Conservation (phyloP, 2,329 filamentous ascomycete species). For the Metarhizium sp. region DNA sequence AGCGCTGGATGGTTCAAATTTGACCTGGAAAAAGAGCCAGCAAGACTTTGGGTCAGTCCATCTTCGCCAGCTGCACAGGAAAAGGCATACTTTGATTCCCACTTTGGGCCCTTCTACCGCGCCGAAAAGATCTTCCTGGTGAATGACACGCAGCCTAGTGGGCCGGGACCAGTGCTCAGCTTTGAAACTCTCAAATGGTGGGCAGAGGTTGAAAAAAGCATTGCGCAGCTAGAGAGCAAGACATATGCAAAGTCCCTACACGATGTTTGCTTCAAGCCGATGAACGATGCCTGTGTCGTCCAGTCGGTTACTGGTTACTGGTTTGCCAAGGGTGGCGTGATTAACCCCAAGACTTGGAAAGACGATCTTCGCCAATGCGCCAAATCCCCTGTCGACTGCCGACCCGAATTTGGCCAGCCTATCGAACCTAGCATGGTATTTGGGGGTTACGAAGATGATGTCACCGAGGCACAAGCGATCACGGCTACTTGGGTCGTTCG, state of each 20-base stretch:
- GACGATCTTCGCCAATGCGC: constrained; percentile 64
- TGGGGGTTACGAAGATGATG: constrained; percentile 64
- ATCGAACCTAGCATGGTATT: constrained; percentile 78
- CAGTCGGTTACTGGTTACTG: constrained; percentile 92
- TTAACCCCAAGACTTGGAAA: constrained; percentile 52
- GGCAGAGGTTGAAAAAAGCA: constrained; percentile 77
- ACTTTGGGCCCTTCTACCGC: constrained; percentile 93
- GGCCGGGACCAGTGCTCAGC: constrained; percentile 67
- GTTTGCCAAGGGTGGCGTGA: constrained; percentile 41
- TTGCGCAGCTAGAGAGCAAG: constrained; percentile 62
- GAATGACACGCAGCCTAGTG: constrained; percentile 63
- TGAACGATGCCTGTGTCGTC: constrained; percentile 79
- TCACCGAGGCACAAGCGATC: constrained; percentile 67
- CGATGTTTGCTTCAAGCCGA: constrained; percentile 91
- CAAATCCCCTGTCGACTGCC: constrained; percentile 70
- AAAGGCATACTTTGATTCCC: constrained; percentile 85
- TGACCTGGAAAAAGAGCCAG: constrained; percentile 81
- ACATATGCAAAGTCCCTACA: constrained; percentile 60
- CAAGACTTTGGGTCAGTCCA: constrained; percentile 92
- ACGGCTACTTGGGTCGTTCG: constrained; percentile 93
- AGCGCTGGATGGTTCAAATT: constrained; percentile 86
- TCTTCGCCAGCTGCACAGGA: constrained; percentile 84
- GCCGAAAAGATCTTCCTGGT: constrained; percentile 90
- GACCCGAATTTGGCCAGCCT: constrained; percentile 83
- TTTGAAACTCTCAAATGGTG: constrained; percentile 90